Base-by-base conservation (phyloP, 371 early-diverging fungal genomes). In the Gilbertella persicaria region DNA sequence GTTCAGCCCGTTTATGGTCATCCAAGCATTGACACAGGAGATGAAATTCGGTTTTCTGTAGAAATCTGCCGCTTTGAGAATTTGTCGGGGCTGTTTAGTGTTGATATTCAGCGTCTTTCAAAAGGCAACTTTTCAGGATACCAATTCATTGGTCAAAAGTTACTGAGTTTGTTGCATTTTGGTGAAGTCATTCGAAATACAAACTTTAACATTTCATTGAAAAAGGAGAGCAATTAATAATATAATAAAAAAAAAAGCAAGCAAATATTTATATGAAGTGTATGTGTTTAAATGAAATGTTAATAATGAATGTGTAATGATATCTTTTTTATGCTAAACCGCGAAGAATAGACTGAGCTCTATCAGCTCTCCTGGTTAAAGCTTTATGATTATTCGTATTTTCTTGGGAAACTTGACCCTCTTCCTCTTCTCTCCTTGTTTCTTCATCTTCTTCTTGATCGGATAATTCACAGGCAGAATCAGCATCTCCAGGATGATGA, bases 1-100 rank as follows among this genome's bases (percentile, higher is more conserved):
- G n/a, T n/a, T n/a, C 46, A 49, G 14, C 92, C 97, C 5, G 88
- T 93, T 46, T 98, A 99, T 61, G 99, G 98, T 39, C 92, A 97
- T 44, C 82, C 89, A 12, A 75, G 81, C 9, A 85, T 93, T 36
- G 96, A 95, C 54, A 67, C 76, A 2, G 88, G 90, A 7, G 88
- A 87, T 25, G 88, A 88, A 67, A 78, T 92, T 16, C 74, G 86
- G 14, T 87, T 95, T 70, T 75, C 84, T n/a, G 81, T 97, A 12
- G 94, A 95, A 69, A 64, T 96, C 29, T 93, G 94, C 72, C 84
- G 84, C 45, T 86, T 95, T 71, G 88, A 91, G 67, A 93, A 94
- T 65, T 61, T 95, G 46, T 83, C 79, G 24, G 91, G 90, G 16
- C 80, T 95, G 8, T 92, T 89, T 65, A 88, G 93, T 49, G 91